Evolutionary conservation across 371 early-diverging fungal genomes (phyloP).

Genomic region (Apophysomyces trapeziformis): DNA sequence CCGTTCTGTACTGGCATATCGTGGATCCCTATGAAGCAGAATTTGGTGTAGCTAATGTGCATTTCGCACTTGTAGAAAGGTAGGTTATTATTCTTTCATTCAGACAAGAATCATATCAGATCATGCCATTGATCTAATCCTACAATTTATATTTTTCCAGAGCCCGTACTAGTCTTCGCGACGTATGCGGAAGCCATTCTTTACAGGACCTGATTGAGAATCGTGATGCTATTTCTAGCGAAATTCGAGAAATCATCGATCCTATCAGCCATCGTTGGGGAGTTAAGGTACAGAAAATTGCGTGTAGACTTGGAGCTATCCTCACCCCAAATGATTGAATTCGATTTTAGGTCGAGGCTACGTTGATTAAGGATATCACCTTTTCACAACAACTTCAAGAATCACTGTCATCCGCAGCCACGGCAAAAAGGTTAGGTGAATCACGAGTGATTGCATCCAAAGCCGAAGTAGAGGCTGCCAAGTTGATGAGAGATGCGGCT

Average conservation of each 20-base stretch:
- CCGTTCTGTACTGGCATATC: constrained; percentile 85
- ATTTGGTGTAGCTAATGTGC: constrained; percentile 79
- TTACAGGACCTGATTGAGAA: constrained; percentile 85
- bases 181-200: constrained; percentile 62
- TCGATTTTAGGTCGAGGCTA: constrained; percentile 60
- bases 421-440: constrained; percentile 87
- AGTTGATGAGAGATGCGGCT: constrained; percentile 92
- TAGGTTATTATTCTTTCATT: constrained; percentile 8
- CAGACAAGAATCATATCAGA: constrained; percentile 6
- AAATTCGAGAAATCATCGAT: constrained; percentile 76
- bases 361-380: constrained; percentile 86
- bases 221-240: constrained; percentile 83
- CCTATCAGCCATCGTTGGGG: constrained; percentile 68
- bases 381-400: constrained; percentile 78
- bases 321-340: too few relatives aligned
- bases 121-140: neutral
- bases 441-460: constrained; percentile 87
- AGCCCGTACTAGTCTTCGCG: constrained; percentile 72
- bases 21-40: constrained; percentile 82
- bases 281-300: constrained; percentile 50
- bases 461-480: constrained; percentile 92
- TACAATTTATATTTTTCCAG: constrained; percentile 19
- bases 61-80: constrained; percentile 78
- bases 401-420: constrained; percentile 87
- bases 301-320: neutral